A percentile compares a stretch with the other conserved stretches of the same genome.
Evolutionary conservation across 2,329 filamentous ascomycete genomes (phyloP).

Genomic region (Hypoxylon rubiginosum): DNA sequence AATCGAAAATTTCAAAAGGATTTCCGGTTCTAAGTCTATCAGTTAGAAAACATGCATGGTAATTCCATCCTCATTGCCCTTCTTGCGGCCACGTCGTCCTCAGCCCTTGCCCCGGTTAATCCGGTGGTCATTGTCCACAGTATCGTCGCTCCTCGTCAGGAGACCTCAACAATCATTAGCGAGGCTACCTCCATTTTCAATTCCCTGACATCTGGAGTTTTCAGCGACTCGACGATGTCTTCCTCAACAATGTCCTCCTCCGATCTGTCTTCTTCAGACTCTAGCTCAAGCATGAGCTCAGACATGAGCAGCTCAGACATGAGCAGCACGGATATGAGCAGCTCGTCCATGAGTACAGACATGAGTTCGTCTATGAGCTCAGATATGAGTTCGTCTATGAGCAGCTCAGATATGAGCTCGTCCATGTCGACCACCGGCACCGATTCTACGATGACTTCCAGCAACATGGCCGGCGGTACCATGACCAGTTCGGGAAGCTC

Average conservation of each 20-base stretch:
- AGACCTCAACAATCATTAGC: not conserved
- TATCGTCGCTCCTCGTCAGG: not conserved
- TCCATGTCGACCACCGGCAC: not conserved
- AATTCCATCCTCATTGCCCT: constrained; percentile 9
- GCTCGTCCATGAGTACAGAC: too few species aligned
- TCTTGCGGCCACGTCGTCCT: constrained; percentile 9
- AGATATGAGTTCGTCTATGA: too few species aligned
- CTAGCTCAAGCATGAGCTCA: too few species aligned
- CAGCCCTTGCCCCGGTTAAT: not conserved
- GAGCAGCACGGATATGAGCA: too few species aligned
- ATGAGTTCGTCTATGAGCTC: too few species aligned
- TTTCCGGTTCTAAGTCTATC: not conserved
- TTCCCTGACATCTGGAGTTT: not conserved
- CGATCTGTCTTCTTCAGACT: not conserved
- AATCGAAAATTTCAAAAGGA: not conserved
- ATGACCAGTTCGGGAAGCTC: not conserved
- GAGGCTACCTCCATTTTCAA: not conserved
- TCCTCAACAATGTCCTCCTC: not conserved
- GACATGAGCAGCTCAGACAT: too few species aligned
- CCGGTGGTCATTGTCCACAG: not conserved
- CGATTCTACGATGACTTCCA: not conserved
- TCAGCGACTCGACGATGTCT: not conserved
- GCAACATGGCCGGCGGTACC: not conserved
- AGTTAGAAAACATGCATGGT: constrained; percentile 6
- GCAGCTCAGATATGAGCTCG: not conserved